These are phyloP conservation scores for Crithidia fasciculata DNA, from an alignment of 208 protist genomes.

Conservation along the genomic window DNA sequence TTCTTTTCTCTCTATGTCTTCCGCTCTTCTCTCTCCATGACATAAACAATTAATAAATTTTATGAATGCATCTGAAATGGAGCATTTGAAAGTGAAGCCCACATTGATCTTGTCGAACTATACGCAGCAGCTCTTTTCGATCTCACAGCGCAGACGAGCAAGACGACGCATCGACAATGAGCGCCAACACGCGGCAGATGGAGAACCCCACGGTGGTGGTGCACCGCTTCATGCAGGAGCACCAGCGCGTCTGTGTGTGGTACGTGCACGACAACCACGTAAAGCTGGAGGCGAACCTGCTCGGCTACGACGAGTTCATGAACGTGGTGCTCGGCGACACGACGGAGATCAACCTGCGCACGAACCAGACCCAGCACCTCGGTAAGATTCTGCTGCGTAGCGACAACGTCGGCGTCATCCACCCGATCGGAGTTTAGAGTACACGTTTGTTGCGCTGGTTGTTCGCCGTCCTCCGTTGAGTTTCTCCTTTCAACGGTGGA, in stretches of 20 bases:
- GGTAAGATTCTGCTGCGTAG: slow-evolving; percentile 93
- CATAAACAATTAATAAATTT: no score
- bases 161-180: slow-evolving; percentile 26
- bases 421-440: slow-evolving; percentile 81
- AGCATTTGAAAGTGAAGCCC: no score
- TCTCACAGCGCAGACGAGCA: no score
- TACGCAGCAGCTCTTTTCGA: no score
- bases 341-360: slow-evolving; percentile 86
- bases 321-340: slow-evolving; percentile 93
- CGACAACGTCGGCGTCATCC: slow-evolving; percentile 92
- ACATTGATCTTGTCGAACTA: no score
- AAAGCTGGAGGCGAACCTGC: slow-evolving; percentile 79
- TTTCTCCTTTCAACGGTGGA: no score
- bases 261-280: slow-evolving; percentile 82
- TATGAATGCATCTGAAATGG: no score
- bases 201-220: slow-evolving; percentile 76
- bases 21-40: no score
- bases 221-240: slow-evolving; percentile 76
- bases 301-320: slow-evolving; percentile 95
- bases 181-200: slow-evolving; percentile 78
- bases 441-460: no score
- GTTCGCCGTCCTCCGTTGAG: no score
- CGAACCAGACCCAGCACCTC: slow-evolving; percentile 51
- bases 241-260: slow-evolving; percentile 86
- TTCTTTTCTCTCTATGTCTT: no score